These are phyloP conservation scores for Nakaseomyces nivariensis DNA, from an alignment of 1,139 yeast genomes.

Conservation along the genomic window DNA sequence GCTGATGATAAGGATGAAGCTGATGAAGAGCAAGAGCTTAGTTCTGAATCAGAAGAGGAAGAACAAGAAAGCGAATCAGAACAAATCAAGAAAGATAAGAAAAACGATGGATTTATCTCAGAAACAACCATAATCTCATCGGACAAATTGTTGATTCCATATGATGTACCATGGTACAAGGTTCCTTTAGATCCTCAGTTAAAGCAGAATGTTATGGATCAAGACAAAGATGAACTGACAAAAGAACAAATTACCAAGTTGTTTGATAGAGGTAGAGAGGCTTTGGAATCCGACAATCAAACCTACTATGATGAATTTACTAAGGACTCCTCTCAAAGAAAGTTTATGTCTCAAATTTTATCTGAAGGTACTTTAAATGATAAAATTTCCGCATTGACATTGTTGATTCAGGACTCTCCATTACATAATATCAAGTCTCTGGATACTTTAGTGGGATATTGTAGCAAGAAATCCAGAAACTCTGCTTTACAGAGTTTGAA, in stretches of 20 bases:
- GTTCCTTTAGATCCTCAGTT: constrained; percentile 36
- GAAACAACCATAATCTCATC: constrained; percentile 47
- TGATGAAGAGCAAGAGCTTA: background rate
- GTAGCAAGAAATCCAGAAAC: constrained; percentile 87
- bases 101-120: constrained; percentile 1
- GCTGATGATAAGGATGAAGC: background rate
- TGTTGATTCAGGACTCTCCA: constrained; percentile 91
- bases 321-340: constrained; percentile 72
- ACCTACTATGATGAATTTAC: constrained; percentile 68
- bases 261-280: constrained; percentile 53
- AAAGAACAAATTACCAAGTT: constrained; percentile 45
- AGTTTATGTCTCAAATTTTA: constrained; percentile 81
- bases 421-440: constrained; percentile 78
- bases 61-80: background rate
- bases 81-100: background rate
- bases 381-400: constrained; percentile 89
- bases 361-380: constrained; percentile 91
- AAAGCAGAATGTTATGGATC: constrained; percentile 19
- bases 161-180: constrained; percentile 71
- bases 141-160: constrained; percentile 49
- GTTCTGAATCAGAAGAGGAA: constrained; percentile 3
- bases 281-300: constrained; percentile 63
- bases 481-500: constrained; percentile 86
- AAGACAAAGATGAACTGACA: constrained; percentile 38
- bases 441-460: constrained; percentile 64